A percentile compares a stretch with the other conserved stretches of the same genome.
Conservation (phyloP, 768 basidiomycete species). For the Tulasnella sp. region DNA sequence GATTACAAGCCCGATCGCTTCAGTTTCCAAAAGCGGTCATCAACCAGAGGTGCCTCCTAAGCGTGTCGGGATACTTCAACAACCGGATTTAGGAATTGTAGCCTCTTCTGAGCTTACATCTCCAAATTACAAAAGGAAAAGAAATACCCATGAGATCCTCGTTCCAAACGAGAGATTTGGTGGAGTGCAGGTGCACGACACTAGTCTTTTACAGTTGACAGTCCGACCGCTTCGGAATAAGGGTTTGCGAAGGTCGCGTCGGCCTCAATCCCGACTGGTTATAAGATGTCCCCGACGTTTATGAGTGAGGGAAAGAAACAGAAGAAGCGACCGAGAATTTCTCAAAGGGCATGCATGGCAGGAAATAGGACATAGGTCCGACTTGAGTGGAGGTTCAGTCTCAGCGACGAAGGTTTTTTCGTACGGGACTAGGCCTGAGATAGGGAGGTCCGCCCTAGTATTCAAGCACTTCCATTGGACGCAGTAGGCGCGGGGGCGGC, state of each 20-base stretch:
- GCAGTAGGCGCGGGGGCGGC: neutral
- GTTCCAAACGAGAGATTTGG: neutral
- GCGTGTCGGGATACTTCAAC: neutral
- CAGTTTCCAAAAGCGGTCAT: neutral
- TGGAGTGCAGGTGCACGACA: neutral
- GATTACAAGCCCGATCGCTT: neutral
- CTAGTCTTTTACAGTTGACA: conserved; percentile 7
- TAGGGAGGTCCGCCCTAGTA: neutral
- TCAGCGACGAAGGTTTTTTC: neutral
- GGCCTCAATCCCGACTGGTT: neutral
- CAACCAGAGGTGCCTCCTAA: neutral
- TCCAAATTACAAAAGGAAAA: neutral
- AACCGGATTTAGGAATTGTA: neutral
- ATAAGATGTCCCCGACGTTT: neutral
- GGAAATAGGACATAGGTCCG: neutral
- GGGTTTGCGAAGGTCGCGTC: neutral
- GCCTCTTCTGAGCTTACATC: neutral
- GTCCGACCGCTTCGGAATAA: conserved; percentile 9
- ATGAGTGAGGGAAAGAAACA: neutral
- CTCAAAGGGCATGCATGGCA: neutral
- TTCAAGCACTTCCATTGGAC: neutral
- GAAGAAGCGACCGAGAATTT: neutral
- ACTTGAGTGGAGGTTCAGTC: neutral
- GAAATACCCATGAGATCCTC: neutral
- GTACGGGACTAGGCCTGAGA: conserved; percentile 5